phyloP scores from a whole-genome alignment of 1,139 yeast species.

The Magnusiomyces magnusii region DNA sequence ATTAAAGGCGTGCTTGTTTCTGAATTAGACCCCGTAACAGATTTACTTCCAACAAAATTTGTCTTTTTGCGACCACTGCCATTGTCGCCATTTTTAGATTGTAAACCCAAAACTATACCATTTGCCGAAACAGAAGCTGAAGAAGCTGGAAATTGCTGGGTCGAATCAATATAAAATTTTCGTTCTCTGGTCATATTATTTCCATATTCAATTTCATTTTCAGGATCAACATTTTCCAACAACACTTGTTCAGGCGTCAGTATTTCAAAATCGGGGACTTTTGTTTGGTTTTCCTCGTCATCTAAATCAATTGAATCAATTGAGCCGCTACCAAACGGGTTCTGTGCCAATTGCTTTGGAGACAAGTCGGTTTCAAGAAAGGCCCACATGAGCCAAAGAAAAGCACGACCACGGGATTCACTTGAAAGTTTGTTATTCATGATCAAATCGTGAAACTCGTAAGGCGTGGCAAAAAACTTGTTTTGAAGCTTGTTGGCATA shows the following conservation, averaged over 20 bases:
- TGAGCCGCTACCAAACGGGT: slow-evolving; percentile 58
- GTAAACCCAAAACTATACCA: too few relatives aligned
- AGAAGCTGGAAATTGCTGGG: not conserved
- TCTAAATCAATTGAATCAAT: too few relatives aligned
- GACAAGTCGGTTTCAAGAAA: slow-evolving; percentile 56
- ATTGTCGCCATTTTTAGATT: not conserved
- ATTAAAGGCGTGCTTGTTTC: not conserved
- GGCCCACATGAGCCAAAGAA: slow-evolving; percentile 61
- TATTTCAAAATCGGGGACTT: slow-evolving; percentile 22
- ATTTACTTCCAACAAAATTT: not conserved
- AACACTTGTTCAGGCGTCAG: slow-evolving; percentile 37
- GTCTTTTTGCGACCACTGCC: not conserved
- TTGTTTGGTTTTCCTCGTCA: slow-evolving; percentile 17
- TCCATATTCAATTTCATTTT: slow-evolving; percentile 64
- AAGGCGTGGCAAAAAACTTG: slow-evolving; percentile 34
- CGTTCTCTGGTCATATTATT: slow-evolving; percentile 60
- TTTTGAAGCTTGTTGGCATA: slow-evolving; percentile 46
- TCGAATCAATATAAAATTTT: slow-evolving; percentile 44
- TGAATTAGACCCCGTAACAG: not conserved
- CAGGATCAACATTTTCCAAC: slow-evolving; percentile 60
- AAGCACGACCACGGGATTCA: slow-evolving; percentile 56
- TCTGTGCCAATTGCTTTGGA: slow-evolving; percentile 44
- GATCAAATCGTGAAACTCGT: slow-evolving; percentile 55
- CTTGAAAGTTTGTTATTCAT: slow-evolving; percentile 49
- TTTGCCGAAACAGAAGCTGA: too few relatives aligned